phyloP scores from a whole-genome alignment of 164 flowering plant genomes.

The Stephania japonica region DNA sequence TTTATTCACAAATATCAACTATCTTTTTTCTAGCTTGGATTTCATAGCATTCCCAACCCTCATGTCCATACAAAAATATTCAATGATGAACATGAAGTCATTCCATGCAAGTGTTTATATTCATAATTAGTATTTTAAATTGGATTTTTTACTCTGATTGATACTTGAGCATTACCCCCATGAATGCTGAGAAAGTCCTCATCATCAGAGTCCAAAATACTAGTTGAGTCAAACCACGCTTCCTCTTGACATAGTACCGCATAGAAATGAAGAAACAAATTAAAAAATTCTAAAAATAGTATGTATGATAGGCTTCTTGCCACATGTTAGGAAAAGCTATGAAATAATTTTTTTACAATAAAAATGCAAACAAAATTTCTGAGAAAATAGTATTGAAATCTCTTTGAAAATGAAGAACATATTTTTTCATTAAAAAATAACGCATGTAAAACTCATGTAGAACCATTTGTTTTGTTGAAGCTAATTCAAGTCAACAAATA shows the following conservation, averaged over 20 bases:
- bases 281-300: conserved; percentile 8
- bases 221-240: conserved; percentile 83
- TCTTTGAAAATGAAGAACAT: not conserved
- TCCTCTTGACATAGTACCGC: conserved; percentile 73
- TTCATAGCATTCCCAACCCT: not conserved
- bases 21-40: not conserved
- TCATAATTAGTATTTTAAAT: not conserved
- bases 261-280: conserved; percentile 14
- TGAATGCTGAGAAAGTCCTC: conserved; percentile 85
- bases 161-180: conserved; percentile 54
- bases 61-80: not conserved
- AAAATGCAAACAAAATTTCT: not conserved
- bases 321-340: not conserved
- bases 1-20: too few species aligned
- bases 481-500: not conserved
- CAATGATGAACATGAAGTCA: not conserved
- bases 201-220: conserved; percentile 88
- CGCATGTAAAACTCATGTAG: not conserved
- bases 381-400: not conserved
- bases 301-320: not conserved
- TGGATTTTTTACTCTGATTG: not conserved
- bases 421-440: not conserved
- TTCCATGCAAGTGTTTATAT: not conserved
- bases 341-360: not conserved
- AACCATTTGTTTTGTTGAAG: not conserved